These are phyloP conservation scores for Ascochyta viciae-villosae DNA, from an alignment of 2,329 filamentous ascomycete species.

Conservation along the genomic window DNA sequence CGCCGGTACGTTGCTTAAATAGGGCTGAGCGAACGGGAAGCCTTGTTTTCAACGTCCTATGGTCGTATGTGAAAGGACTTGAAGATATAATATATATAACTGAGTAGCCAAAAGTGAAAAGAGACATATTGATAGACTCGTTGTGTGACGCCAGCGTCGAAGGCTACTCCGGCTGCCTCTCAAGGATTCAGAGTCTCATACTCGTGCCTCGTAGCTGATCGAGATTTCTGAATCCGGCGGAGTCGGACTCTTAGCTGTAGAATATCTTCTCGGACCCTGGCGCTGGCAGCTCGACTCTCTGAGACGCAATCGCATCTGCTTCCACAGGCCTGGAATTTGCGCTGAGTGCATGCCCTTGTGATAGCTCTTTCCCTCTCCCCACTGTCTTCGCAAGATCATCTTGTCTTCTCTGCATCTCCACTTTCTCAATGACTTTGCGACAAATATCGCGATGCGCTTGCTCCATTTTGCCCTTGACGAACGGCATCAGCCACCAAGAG, in stretches of 20 bases:
- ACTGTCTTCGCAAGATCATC: slow-evolving; percentile 23
- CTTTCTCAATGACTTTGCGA: slow-evolving; percentile 43
- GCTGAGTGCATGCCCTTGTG: background rate
- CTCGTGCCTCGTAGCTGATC: no score
- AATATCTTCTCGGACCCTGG: slow-evolving; percentile 33
- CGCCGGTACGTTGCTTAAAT: no score
- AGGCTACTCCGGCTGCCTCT: no score
- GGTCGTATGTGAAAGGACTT: no score
- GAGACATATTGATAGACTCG: no score
- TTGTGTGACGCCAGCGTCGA: no score
- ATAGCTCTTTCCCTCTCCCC: slow-evolving; percentile 23
- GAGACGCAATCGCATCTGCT: slow-evolving; percentile 21
- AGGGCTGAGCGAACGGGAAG: no score
- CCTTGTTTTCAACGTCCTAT: no score
- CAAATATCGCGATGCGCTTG: slow-evolving; percentile 43
- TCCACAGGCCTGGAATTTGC: slow-evolving; percentile 5
- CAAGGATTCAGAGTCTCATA: no score
- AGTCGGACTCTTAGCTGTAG: slow-evolving; percentile 18
- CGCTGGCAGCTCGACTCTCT: slow-evolving; percentile 14
- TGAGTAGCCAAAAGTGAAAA: no score
- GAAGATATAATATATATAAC: no score
- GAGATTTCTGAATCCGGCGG: background rate
- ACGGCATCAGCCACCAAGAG: slow-evolving; percentile 46
- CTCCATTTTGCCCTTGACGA: slow-evolving; percentile 45
- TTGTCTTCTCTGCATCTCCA: slow-evolving; percentile 33